phyloP scores from a whole-genome alignment of 225 moss, liverwort and hornwort genomes.

The Rhytidiadelphus loreus region DNA sequence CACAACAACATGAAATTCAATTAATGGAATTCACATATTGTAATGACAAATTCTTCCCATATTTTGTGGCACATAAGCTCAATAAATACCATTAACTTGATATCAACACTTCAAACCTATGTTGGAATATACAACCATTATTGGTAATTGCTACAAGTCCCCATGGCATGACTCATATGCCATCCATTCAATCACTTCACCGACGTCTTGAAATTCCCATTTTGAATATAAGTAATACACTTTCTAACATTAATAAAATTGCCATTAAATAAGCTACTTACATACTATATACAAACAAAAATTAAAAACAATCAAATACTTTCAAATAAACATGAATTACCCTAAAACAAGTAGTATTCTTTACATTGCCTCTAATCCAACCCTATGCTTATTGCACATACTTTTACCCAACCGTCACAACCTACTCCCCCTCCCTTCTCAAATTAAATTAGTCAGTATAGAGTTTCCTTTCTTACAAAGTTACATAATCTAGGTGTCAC shows the following conservation, averaged over 20 bases:
- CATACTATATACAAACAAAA: not conserved
- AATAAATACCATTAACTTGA: not conserved
- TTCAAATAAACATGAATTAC: accelerated
- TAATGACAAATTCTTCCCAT: not conserved
- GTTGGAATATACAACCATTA: not conserved
- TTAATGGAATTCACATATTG: not conserved
- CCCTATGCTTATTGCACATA: accelerated
- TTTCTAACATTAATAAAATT: not conserved
- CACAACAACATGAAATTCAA: not conserved
- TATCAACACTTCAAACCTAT: not conserved
- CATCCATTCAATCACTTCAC: not conserved
- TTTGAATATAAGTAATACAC: not conserved
- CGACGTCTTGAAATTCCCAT: accelerated
- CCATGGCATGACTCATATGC: accelerated
- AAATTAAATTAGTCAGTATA: not conserved
- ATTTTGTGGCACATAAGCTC: accelerated
- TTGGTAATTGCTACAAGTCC: accelerated
- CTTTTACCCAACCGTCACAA: not conserved
- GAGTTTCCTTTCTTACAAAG: accelerated
- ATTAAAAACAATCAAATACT: not conserved
- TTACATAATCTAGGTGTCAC: not conserved
- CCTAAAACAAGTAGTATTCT: not conserved
- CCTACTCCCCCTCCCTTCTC: accelerated
- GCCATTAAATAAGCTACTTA: not conserved
- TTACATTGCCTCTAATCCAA: accelerated